Evolutionary conservation across 345 rosid species (phyloP), one percentile per base, ranked within the genome.

Genomic region (Geranium rotundifolium): DNA sequence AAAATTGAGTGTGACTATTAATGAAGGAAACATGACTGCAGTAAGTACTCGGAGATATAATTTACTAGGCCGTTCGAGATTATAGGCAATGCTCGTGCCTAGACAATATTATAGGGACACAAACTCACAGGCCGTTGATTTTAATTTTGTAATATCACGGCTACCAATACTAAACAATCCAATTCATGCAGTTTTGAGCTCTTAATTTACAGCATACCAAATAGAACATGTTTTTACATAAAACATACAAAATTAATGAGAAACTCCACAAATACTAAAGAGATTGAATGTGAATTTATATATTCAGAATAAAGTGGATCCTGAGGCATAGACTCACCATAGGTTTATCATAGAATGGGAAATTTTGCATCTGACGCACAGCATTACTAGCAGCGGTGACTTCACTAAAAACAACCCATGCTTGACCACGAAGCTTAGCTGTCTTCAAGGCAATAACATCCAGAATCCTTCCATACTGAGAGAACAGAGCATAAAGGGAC

Each of bases 391-490:
- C 95, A 67, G 99, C 85, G 9, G 90, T 84, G 68, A 90, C 85
- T 75, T 95, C 99, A 73, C 81, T 84, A 67, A 90, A 95, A 19
- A 79, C 85, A 60, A 95, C 89, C 99, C 99, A 95, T 20, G 97
- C 99, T 77, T 95, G 99, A 27, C 99, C 97, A 8, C 96, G 80
- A 65, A 95, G 99, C 82, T 79, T 90, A 0, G 92, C 79, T 1
- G 97, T 90, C 89, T 95, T 95, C 89, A 95, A 76, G 65, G 97
- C 92, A 64, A 95, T 91, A 65, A 95, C 97, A 84, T 95, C 99
- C 82, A 90, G 69, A 20, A 95, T 86, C 80, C 88, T 88, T 62
- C 97, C 99, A 74, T 83, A 95, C 80, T 90, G 99, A 65, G 99
- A 95, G 80, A 95, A 88, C 63, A 95, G 74, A 78, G 84, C 81